Conservation (phyloP, 2,329 filamentous ascomycete species). For the Sporothrix inflata region DNA sequence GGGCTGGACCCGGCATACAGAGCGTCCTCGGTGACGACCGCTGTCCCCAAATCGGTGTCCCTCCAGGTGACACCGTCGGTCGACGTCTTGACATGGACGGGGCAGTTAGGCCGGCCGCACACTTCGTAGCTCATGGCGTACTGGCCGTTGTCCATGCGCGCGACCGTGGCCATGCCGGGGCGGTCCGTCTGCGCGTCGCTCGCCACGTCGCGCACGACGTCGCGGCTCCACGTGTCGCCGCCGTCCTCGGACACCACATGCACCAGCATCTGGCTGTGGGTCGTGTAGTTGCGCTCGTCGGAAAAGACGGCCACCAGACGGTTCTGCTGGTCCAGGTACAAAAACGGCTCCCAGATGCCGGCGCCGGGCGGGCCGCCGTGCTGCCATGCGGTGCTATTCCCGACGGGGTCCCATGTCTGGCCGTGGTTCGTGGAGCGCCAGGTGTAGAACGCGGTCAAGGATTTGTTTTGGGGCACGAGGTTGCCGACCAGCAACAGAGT, state of each 20-base stretch:
- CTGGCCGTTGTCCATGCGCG: background rate
- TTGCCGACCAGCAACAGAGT: constrained; percentile 9
- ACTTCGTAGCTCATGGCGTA: constrained; percentile 21
- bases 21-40: background rate
- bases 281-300: constrained; percentile 16
- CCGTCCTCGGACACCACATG: constrained; percentile 13
- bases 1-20: constrained; percentile 20
- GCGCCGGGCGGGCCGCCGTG: background rate
- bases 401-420: background rate
- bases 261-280: constrained; percentile 22
- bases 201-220: constrained; percentile 5
- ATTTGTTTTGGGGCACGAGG: constrained; percentile 10
- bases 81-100: constrained; percentile 6
- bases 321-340: background rate
- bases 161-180: constrained; percentile 10
- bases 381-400: background rate
- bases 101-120: constrained; percentile 12
- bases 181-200: constrained; percentile 17
- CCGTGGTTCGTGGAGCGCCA: constrained; percentile 23
- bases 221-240: constrained; percentile 1
- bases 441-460: background rate
- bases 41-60: background rate
- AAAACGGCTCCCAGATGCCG: constrained; percentile 21
- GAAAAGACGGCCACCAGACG: constrained; percentile 15
- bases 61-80: background rate